Evolutionary conservation across 495 filamentous ascomycete species (phyloP).

Genomic region (Cetradonia linearis): DNA sequence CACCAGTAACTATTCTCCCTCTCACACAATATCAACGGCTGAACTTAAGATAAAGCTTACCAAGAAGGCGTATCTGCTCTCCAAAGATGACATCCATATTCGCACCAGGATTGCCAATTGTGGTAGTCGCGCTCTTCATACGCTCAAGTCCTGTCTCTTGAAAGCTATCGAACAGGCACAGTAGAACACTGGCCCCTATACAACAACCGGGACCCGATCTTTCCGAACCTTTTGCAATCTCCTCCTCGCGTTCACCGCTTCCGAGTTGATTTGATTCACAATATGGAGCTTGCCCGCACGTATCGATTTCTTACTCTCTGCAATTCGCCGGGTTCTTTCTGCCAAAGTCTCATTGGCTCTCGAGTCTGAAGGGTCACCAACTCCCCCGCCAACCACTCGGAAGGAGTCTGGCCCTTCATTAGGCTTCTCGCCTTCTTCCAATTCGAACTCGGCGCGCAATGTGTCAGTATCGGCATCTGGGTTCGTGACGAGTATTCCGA

Average conservation of each 20-base stretch:
- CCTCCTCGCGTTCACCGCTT: constrained; percentile 3
- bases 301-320: background rate
- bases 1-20: too few relatives aligned
- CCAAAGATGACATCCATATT: too few relatives aligned
- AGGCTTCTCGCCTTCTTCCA: background rate
- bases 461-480: background rate
- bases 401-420: background rate
- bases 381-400: background rate
- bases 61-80: too few relatives aligned
- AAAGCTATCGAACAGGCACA: too few relatives aligned
- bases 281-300: constrained; percentile 1
- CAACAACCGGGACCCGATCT: background rate
- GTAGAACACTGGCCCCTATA: background rate
- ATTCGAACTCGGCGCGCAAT: background rate
- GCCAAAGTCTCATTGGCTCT: constrained; percentile 6
- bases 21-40: too few relatives aligned
- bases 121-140: too few relatives aligned
- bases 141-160: too few relatives aligned
- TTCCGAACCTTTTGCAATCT: constrained; percentile 6
- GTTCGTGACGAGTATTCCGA: background rate
- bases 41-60: too few relatives aligned
- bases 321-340: background rate
- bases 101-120: too few relatives aligned
- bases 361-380: constrained; percentile 1
- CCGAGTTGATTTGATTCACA: background rate